phyloP scores from a whole-genome alignment of 805 yeast genomes.

The Middelhovenomyces tepae region DNA sequence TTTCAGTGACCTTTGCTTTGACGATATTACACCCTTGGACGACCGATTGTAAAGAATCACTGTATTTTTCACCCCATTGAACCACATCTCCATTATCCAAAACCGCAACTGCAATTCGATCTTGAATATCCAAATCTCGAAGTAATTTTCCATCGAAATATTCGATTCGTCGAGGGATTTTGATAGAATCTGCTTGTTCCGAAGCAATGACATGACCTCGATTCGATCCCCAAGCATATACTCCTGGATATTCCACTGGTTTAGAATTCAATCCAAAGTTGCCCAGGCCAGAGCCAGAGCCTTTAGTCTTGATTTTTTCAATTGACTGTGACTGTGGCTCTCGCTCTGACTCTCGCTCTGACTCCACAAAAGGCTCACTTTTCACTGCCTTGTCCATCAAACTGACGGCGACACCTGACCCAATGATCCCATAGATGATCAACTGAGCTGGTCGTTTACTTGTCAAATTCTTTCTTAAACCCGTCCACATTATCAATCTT shows the following conservation, averaged over 20 bases:
- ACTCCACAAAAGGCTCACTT: too few species aligned
- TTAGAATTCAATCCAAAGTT: too few species aligned
- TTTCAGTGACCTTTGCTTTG: conserved; percentile 43
- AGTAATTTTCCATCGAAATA: conserved; percentile 56
- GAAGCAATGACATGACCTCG: conserved; percentile 28
- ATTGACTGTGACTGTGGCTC: too few species aligned
- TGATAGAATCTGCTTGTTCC: conserved; percentile 27
- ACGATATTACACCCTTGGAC: conserved; percentile 40
- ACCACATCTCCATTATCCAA: conserved; percentile 62
- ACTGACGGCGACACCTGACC: too few species aligned
- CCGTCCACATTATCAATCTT: too few species aligned
- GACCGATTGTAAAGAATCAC: conserved; percentile 21
- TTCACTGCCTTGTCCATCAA: too few species aligned
- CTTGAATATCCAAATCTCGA: conserved; percentile 46
- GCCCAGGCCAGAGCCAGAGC: too few species aligned
- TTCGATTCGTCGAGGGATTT: conserved; percentile 50
- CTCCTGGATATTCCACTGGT: conserved; percentile 43
- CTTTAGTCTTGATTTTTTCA: too few species aligned
- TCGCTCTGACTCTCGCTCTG: too few species aligned
- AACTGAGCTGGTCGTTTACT: too few species aligned
- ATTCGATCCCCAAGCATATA: conserved; percentile 59
- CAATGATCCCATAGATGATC: too few species aligned
- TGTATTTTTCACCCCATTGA: conserved; percentile 53
- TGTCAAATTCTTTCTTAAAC: too few species aligned
- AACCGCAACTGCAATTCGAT: conserved; percentile 43